These are phyloP conservation scores for Grosmannia penicillata DNA, from an alignment of 2,329 filamentous ascomycete genomes.

Conservation along the genomic window DNA sequence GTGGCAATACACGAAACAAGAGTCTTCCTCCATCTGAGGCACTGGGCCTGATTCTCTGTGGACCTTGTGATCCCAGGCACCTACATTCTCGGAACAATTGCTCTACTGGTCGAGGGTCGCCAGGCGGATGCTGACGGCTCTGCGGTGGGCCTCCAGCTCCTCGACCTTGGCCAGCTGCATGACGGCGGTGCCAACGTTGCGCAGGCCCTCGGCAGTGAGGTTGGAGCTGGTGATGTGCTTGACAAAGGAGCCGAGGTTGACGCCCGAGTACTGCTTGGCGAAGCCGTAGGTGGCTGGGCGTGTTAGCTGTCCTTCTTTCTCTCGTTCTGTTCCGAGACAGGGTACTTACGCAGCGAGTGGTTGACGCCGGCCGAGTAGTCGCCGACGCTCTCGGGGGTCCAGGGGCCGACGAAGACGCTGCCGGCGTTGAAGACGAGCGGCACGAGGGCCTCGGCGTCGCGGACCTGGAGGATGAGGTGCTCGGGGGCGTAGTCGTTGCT, in stretches of 20 bases:
- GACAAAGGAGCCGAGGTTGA: constrained; percentile 89
- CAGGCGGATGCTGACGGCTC: constrained; percentile 76
- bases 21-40: no score
- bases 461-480: constrained; percentile 84
- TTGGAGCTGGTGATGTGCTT: constrained; percentile 97
- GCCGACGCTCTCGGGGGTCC: constrained; percentile 95
- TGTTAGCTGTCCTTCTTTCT: neutral
- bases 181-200: constrained; percentile 74
- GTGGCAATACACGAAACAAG: no score
- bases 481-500: constrained; percentile 95
- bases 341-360: constrained; percentile 77
- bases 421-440: constrained; percentile 82
- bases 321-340: no score
- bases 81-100: no score
- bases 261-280: constrained; percentile 95
- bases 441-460: constrained; percentile 59
- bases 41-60: no score
- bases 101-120: constrained; percentile 4
- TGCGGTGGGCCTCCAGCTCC: constrained; percentile 82
- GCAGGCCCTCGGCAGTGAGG: constrained; percentile 70
- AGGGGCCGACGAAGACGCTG: constrained; percentile 87
- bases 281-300: constrained; percentile 89
- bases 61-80: no score
- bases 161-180: constrained; percentile 94
- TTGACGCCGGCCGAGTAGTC: constrained; percentile 98